Evolutionary conservation across 345 rosid species (phyloP).

Genomic region (Dovyalis caffra): DNA sequence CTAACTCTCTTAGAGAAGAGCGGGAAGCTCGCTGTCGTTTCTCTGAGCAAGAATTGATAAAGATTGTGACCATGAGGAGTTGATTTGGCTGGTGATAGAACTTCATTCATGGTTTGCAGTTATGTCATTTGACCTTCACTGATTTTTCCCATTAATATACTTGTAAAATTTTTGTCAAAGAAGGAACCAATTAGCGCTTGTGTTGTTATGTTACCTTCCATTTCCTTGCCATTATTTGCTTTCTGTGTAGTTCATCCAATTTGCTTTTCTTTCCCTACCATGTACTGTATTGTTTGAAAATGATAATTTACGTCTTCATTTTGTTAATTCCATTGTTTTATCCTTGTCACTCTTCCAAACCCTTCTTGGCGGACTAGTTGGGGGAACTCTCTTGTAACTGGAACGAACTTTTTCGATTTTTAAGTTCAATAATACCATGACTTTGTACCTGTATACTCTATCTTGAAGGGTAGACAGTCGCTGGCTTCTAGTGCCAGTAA

Average conservation of each 20-base stretch:
- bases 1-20: slow-evolving; percentile 4
- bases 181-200: background rate
- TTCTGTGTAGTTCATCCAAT: background rate
- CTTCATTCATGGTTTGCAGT: background rate
- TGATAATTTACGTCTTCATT: background rate
- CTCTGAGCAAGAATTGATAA: background rate
- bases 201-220: background rate
- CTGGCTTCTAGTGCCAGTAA: too few species aligned
- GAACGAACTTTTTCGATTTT: background rate
- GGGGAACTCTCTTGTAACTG: background rate
- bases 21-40: background rate
- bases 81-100: slow-evolving; percentile 2
- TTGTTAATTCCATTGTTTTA: background rate
- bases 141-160: slow-evolving; percentile 8
- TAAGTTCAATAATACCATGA: background rate
- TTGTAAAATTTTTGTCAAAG: slow-evolving; percentile 1
- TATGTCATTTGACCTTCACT: slow-evolving; percentile 14
- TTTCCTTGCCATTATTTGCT: background rate
- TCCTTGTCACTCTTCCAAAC: background rate
- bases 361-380: background rate
- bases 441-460: background rate
- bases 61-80: background rate
- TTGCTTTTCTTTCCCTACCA: background rate
- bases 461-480: too few species aligned
- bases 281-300: background rate